Percentiles rank a stretch among this genome's conserved stretches.
Evolutionary conservation across 305 asterid genomes (phyloP).

Genomic region (Fraxinus greggii): DNA sequence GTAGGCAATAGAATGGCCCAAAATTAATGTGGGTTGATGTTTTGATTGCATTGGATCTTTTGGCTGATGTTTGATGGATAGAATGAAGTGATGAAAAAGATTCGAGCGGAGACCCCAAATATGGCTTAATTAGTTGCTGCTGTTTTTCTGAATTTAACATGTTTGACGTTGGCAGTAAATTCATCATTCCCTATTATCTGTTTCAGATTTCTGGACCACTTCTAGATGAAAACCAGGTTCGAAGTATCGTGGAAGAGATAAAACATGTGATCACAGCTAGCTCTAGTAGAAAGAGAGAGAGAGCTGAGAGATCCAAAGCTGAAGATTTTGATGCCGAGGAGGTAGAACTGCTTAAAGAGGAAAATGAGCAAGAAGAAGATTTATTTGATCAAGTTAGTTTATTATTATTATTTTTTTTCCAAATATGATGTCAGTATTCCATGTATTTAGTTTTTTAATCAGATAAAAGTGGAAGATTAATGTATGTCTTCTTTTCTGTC

Average conservation of each 20-base stretch:
- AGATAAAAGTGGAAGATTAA: background rate
- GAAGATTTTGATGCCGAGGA: slow-evolving; percentile 96
- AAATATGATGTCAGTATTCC: background rate
- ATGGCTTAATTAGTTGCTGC: background rate
- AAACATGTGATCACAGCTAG: slow-evolving; percentile 83
- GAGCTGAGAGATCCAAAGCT: slow-evolving; percentile 80
- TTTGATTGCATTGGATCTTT: background rate
- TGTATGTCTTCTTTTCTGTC: background rate
- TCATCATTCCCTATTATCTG: slow-evolving; percentile 11
- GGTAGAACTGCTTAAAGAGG: slow-evolving; percentile 83
- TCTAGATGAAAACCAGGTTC: slow-evolving; percentile 80
- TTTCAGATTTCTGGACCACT: slow-evolving; percentile 71
- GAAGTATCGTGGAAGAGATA: slow-evolving; percentile 81
- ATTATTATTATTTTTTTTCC: slow-evolving; percentile 13
- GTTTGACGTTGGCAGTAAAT: slow-evolving; percentile 8
- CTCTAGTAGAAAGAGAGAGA: slow-evolving; percentile 77
- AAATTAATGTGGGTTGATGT: background rate
- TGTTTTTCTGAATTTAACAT: background rate
- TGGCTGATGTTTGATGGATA: background rate
- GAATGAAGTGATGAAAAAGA: background rate
- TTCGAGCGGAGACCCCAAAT: background rate
- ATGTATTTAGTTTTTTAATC: slow-evolving; percentile 10
- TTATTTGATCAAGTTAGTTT: slow-evolving; percentile 82
- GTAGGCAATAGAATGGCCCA: background rate
- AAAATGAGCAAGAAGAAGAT: slow-evolving; percentile 95